Evolutionary conservation across 148 eudicot species (phyloP).

Genomic region (Heliosperma pusillum): DNA sequence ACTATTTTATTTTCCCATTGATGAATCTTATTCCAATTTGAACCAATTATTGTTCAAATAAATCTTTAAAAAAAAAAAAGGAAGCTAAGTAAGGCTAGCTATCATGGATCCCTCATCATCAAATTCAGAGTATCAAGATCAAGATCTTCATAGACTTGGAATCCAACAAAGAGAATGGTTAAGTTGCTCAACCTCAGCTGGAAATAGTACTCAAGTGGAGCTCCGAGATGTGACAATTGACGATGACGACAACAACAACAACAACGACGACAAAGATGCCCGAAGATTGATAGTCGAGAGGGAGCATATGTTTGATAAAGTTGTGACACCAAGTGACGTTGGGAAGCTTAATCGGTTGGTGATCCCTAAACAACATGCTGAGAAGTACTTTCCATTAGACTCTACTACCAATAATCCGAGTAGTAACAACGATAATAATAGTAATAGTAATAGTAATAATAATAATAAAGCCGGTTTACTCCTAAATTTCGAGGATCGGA

Average conservation of each 20-base stretch:
- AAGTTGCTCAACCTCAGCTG: constrained; percentile 5
- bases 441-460: background rate
- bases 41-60: background rate
- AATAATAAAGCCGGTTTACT: constrained; percentile 38
- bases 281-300: constrained; percentile 33
- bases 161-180: constrained; percentile 11
- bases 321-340: constrained; percentile 84
- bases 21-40: constrained; percentile 9
- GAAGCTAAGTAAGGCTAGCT: background rate
- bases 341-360: constrained; percentile 76
- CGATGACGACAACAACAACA: background rate
- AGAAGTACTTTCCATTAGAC: constrained; percentile 74
- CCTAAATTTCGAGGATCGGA: constrained; percentile 63
- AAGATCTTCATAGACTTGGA: background rate
- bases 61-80: background rate
- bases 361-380: constrained; percentile 82
- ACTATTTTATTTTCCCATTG: background rate
- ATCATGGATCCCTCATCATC: constrained; percentile 8
- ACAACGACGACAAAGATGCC: background rate
- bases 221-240: constrained; percentile 5
- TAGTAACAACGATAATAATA: background rate
- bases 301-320: constrained; percentile 80
- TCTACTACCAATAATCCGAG: constrained; percentile 38
- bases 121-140: background rate
- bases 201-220: background rate